A percentile compares a stretch with the other conserved stretches of the same genome.
phyloP scores from a whole-genome alignment of 495 filamentous ascomycete species.

The Tuber melanosporum region DNA sequence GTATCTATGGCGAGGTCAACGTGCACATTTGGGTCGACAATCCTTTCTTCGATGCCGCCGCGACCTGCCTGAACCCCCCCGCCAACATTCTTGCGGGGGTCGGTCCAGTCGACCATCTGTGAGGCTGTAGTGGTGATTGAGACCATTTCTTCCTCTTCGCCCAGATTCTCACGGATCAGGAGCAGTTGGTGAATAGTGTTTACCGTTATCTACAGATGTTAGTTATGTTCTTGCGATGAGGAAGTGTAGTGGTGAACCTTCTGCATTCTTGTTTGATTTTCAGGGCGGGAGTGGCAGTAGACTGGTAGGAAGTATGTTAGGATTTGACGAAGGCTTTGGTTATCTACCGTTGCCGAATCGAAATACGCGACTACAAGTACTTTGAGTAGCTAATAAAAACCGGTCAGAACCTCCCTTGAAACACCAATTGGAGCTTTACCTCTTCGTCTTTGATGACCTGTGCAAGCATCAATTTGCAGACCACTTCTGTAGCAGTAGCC shows the following conservation, averaged over 20 bases:
- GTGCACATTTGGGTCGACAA: constrained; percentile 61
- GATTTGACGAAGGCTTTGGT: constrained; percentile 80
- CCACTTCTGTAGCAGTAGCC: constrained; percentile 70
- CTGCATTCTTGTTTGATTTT: constrained; percentile 76
- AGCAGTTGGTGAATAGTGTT: constrained; percentile 47
- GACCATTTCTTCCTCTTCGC: constrained; percentile 76
- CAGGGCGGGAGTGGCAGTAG: constrained; percentile 73
- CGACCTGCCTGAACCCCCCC: constrained; percentile 51
- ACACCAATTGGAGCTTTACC: constrained; percentile 33
- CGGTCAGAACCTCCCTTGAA: not conserved
- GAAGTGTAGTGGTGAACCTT: constrained; percentile 61
- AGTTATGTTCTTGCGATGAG: constrained; percentile 53
- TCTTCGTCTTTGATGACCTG: constrained; percentile 56
- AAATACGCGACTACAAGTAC: constrained; percentile 81
- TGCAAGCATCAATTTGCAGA: constrained; percentile 80
- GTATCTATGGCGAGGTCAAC: constrained; percentile 59
- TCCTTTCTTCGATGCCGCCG: constrained; percentile 55
- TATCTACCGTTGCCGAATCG: constrained; percentile 73
- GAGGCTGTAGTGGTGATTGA: constrained; percentile 64
- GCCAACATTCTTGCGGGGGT: constrained; percentile 75
- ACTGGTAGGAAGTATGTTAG: constrained; percentile 94
- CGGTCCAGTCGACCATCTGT: constrained; percentile 91
- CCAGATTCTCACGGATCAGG: constrained; percentile 61
- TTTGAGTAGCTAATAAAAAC: constrained; percentile 62
- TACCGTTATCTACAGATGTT: constrained; percentile 51